Evolutionary conservation across 2,329 filamentous ascomycete species (phyloP), one percentile per base, ranked within the genome.

Genomic region (Calonectria pseudoturangicola): DNA sequence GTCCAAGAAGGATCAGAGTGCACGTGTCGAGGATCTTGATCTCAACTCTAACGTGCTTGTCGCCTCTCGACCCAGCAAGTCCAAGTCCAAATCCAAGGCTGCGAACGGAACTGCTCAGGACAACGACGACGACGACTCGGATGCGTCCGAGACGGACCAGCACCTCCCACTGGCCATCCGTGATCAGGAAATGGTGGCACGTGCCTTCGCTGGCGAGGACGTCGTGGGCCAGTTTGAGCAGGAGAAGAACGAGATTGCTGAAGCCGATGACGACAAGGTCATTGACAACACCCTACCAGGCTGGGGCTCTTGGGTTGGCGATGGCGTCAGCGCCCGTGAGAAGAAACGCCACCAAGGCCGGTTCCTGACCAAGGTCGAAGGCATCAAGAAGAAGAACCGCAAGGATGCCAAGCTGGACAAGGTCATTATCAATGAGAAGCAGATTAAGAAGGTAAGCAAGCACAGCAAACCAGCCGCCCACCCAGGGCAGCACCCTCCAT

Each of bases 341-440:
- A 89, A 91, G 83, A 91, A 91, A 81, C 86, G 89, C 77, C 92
- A 93, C 80, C 87, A 88, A 79, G 89, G 88, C 68, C 89, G 90
- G 21, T 91, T 92, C 80, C 84, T 94, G 67, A 92, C 87, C 39
- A 93, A 92, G 81, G 85, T 91, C 16, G 90, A 94, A 73, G 96
- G 95, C 45, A 88, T 97, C 76, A 93, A 94, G 83, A 91, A 91
- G 76, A 89, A 92, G 72, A 90, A 96, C 72, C 91, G 97, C 63
- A 93, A 94, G 85, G 97, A 98, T 80, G 91, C 91, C 67, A 96
- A 94, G 85, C 85, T 98, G 73, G 92, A 94, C 66, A 91, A 91
- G 74, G 96, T 98, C 15, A 98, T 98, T 72, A 93, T 99, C 79
- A 98, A 94, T 81, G 95, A 99, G 90, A 98, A 96, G 88, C 89